These are phyloP conservation scores for Trichophyton rubrum DNA, from an alignment of 2,329 filamentous ascomycete species.

Conservation along the genomic window DNA sequence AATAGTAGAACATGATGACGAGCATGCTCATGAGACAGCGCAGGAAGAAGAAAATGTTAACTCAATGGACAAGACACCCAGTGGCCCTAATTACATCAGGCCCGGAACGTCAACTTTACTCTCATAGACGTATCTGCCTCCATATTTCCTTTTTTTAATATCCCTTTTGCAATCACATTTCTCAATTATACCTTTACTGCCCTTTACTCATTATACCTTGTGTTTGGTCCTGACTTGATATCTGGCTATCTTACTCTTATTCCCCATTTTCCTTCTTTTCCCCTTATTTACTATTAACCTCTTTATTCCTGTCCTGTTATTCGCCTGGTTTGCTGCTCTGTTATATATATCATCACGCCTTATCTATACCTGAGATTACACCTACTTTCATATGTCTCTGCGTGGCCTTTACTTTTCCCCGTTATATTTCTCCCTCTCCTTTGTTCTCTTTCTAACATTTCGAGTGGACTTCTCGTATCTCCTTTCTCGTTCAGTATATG, in stretches of 20 bases:
- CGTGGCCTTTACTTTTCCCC: background rate
- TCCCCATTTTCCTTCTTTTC: background rate
- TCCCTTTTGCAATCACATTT: background rate
- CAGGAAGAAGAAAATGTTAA: conserved; percentile 24
- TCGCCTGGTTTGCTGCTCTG: background rate
- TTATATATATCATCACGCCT: background rate
- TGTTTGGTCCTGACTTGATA: background rate
- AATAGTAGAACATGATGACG: conserved; percentile 81
- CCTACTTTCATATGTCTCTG: background rate
- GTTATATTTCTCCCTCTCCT: background rate
- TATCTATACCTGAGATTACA: conserved; percentile 2
- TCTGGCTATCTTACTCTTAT: background rate
- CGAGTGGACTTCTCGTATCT: background rate
- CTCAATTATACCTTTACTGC: background rate
- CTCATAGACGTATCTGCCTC: background rate
- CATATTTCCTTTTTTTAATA: background rate
- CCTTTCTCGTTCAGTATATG: background rate
- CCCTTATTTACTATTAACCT: background rate
- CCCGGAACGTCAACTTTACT: conserved; percentile 9
- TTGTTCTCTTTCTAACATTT: background rate
- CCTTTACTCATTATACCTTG: background rate
- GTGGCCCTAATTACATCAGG: conserved; percentile 26
- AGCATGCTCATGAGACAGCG: conserved; percentile 36
- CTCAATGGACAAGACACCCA: conserved; percentile 29
- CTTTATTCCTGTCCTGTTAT: background rate